Evolutionary conservation across 177 flowering plant species (phyloP).

Genomic region (Vitis hybrid): DNA sequence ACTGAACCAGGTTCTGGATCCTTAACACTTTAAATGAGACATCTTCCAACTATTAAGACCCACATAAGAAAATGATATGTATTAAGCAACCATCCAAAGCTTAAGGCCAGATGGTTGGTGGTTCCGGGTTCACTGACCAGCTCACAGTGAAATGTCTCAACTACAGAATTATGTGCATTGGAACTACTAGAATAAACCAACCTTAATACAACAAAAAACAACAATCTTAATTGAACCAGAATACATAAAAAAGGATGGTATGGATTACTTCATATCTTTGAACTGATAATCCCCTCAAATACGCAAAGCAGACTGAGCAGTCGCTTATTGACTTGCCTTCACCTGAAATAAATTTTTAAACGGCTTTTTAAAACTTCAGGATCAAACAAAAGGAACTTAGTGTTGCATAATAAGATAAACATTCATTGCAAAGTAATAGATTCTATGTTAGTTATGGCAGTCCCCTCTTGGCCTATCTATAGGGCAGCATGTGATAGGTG

Average conservation of each 20-base stretch:
- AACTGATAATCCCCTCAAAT: constrained; percentile 3
- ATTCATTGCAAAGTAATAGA: not conserved
- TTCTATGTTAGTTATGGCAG: not conserved
- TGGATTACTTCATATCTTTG: constrained; percentile 17
- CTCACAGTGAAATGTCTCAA: not conserved
- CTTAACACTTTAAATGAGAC: no score
- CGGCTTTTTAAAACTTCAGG: not conserved
- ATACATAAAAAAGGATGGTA: not conserved
- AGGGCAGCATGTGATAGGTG: not conserved
- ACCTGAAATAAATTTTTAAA: not conserved
- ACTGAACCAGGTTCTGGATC: no score
- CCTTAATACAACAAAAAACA: not conserved
- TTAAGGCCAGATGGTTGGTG: no score
- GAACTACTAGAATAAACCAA: not conserved
- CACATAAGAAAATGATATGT: no score
- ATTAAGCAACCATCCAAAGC: no score
- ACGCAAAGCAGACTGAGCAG: not conserved
- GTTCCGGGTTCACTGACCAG: no score
- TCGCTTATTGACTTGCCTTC: not conserved
- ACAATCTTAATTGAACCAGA: not conserved
- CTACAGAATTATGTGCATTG: not conserved
- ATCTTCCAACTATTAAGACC: no score
- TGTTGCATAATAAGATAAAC: not conserved
- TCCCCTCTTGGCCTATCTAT: not conserved
- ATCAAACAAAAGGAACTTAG: not conserved